Percentiles rank a stretch among this genome's conserved stretches.
Evolutionary conservation across 2,329 filamentous ascomycete genomes (phyloP).

Genomic region (Arthrobotrys sinensis): DNA sequence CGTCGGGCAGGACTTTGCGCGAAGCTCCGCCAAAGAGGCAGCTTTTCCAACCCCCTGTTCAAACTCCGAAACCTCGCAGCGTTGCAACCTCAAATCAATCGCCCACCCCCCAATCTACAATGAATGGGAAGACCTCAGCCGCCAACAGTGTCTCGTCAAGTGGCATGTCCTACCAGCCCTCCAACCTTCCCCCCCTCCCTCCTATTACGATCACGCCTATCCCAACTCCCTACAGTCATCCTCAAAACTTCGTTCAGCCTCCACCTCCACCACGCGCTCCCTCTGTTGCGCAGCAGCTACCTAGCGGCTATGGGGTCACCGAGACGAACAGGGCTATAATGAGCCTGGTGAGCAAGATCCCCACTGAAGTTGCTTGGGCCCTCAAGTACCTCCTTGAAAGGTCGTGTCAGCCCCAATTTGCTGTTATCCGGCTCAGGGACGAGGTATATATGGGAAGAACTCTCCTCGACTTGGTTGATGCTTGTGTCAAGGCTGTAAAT

Average conservation of each 20-base stretch:
- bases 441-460: not conserved
- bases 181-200: slow-evolving; percentile 61
- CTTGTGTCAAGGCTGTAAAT: slow-evolving; percentile 15
- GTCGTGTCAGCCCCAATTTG: slow-evolving; percentile 16
- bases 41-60: slow-evolving; percentile 86
- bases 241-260: slow-evolving; percentile 23
- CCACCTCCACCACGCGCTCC: not conserved
- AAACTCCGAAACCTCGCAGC: slow-evolving; percentile 64
- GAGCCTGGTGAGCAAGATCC: slow-evolving; percentile 24
- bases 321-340: slow-evolving; percentile 27
- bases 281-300: not conserved
- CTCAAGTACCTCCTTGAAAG: slow-evolving; percentile 21
- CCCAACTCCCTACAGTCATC: slow-evolving; percentile 63
- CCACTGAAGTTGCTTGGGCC: slow-evolving; percentile 24
- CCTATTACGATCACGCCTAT: slow-evolving; percentile 62
- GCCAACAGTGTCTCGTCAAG: slow-evolving; percentile 44
- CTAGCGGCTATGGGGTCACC: slow-evolving; percentile 1
- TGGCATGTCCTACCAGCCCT: slow-evolving; percentile 58
- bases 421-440: not conserved
- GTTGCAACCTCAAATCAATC: slow-evolving; percentile 61
- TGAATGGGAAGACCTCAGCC: slow-evolving; percentile 33
- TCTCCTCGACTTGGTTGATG: slow-evolving; percentile 24
- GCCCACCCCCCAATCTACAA: slow-evolving; percentile 63
- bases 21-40: slow-evolving; percentile 88
- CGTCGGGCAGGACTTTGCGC: slow-evolving; percentile 67